A percentile compares a stretch with the other conserved stretches of the same genome.
phyloP scores from a whole-genome alignment of 768 basidiomycete genomes.

The Rhizopogon vesiculosus region DNA sequence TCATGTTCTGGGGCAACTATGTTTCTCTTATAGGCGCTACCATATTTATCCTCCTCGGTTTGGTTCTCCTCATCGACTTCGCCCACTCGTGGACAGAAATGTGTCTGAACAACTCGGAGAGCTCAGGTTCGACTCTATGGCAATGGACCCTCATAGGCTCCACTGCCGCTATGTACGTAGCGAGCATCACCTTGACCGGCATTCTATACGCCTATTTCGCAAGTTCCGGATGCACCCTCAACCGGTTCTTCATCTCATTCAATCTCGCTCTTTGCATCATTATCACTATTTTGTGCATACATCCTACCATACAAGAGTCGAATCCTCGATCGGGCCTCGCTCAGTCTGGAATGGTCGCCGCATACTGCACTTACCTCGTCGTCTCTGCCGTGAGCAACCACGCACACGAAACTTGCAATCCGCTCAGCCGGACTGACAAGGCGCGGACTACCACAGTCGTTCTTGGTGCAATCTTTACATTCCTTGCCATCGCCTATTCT shows the following conservation, averaged over 20 bases:
- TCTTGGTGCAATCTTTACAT: slow-evolving; percentile 92
- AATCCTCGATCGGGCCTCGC: slow-evolving; percentile 95
- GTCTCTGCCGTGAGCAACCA: slow-evolving; percentile 94
- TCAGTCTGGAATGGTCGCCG: slow-evolving; percentile 95
- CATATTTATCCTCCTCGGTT: slow-evolving; percentile 93
- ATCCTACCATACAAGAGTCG: slow-evolving; percentile 83
- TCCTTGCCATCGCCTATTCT: slow-evolving; percentile 97
- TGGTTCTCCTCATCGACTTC: slow-evolving; percentile 96
- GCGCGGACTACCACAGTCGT: slow-evolving; percentile 85
- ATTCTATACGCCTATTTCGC: slow-evolving; percentile 93
- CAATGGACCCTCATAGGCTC: slow-evolving; percentile 94
- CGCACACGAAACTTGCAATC: slow-evolving; percentile 84
- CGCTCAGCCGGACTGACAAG: slow-evolving; percentile 62
- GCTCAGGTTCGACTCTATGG: slow-evolving; percentile 83
- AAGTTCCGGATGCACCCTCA: slow-evolving; percentile 79
- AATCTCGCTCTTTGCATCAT: slow-evolving; percentile 80
- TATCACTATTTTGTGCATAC: slow-evolving; percentile 77
- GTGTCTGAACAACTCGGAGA: slow-evolving; percentile 95
- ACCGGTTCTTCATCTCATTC: slow-evolving; percentile 96
- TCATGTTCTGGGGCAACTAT: slow-evolving; percentile 98
- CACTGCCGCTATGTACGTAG: slow-evolving; percentile 83
- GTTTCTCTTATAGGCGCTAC: slow-evolving; percentile 88
- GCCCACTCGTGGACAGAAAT: slow-evolving; percentile 98
- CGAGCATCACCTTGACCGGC: slow-evolving; percentile 80
- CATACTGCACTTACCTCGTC: slow-evolving; percentile 94